Base-by-base conservation (phyloP, 1,284 basidiomycete species). In the Rhodotorula mucilaginosa region DNA sequence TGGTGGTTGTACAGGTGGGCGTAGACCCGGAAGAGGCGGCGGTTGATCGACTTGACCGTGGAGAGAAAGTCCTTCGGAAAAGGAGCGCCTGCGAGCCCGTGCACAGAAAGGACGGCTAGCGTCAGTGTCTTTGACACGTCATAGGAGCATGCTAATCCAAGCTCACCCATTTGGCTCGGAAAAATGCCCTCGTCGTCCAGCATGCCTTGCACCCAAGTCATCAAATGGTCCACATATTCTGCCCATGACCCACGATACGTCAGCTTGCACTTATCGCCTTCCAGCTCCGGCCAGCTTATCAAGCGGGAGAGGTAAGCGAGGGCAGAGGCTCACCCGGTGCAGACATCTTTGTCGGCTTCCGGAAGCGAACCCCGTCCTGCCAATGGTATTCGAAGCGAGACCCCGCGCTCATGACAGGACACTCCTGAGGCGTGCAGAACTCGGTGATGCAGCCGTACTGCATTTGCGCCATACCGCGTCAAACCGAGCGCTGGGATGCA, bases 1-100 rank as follows among this genome's bases (percentile, higher is more conserved):
- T 99, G 97, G 78, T 95, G 95, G 85, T 96, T 97, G 85, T 99
- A 99, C 79, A 99, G 89, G 82, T 99, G 97, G 31, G 95, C 97
- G 80, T 99, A 99, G 57, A 99, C 92, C 21, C 97, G 87, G 86
- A 99, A 99, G 61, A 99, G 83, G 39, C 97, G 87, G 65, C 97
- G 87, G 69, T 95, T 87, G 71, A 99, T 94, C 21, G 92, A 93
- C 81, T 93, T 90, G 74, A 97, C 90, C 0, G 92, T 96, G 29
- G 92, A 89, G 58, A 89, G 88, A 83, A 99, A 99, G 79, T 89
- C 92, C 79, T 87, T 88, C 5, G 96, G 92, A 82, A 99, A 99
- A 2, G 93, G 89, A 8, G 94, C 89, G 64, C 94, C 93, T 94
- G 76, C 29, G 4, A 10, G 0, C 26, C 29, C 3, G 57, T 15